phyloP scores from a whole-genome alignment of 257 asterid species.

The Vinca minor region DNA sequence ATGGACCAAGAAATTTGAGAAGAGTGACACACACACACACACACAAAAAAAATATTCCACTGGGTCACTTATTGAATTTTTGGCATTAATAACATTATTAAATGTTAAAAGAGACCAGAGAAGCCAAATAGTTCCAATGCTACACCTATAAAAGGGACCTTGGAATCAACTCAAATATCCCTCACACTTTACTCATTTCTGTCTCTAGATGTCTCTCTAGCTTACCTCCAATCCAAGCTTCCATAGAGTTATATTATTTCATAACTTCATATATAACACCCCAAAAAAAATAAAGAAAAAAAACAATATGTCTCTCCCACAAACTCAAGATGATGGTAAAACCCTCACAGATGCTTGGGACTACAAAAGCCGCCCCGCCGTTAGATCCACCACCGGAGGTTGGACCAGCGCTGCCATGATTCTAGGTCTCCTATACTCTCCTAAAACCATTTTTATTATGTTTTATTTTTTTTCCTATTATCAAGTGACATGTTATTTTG shows the following conservation, averaged over 20 bases:
- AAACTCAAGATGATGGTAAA: conserved; percentile 42
- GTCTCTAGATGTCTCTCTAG: background rate
- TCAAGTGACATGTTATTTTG: too few species aligned
- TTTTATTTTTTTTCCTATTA: background rate
- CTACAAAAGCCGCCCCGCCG: conserved; percentile 64
- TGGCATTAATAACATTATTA: background rate
- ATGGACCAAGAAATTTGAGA: conserved; percentile 3
- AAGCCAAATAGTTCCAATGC: background rate
- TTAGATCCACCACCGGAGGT: conserved; percentile 64
- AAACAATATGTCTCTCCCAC: conserved; percentile 47
- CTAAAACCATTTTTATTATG: background rate
- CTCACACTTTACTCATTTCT: conserved; percentile 6
- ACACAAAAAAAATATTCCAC: background rate
- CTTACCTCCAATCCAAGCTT: background rate
- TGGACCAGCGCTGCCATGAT: conserved; percentile 82
- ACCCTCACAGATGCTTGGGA: conserved; percentile 72
- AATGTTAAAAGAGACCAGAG: background rate
- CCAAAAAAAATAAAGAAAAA: too few species aligned
- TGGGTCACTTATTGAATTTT: background rate
- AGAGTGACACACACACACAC: too few species aligned
- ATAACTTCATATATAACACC: background rate
- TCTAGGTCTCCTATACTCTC: conserved; percentile 34
- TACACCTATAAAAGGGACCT: conserved; percentile 24
- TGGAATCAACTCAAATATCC: conserved; percentile 13
- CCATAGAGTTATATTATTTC: too few species aligned